Evolutionary conservation across 2,329 filamentous ascomycete species (phyloP).

Genomic region (Aspergillus sp.): DNA sequence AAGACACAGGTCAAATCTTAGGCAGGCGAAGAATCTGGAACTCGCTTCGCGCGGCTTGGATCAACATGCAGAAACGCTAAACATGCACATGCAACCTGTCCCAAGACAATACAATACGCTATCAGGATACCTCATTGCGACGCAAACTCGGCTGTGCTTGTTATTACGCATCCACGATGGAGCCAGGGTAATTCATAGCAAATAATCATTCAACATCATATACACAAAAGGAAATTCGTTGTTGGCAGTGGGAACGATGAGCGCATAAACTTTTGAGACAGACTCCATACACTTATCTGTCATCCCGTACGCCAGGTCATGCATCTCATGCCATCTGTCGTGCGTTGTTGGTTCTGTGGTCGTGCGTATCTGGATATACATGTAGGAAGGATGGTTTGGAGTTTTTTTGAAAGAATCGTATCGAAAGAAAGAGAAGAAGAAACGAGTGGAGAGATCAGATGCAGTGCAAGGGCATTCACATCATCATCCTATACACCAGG

Average conservation of each 20-base stretch:
- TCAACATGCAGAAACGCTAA: neutral
- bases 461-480: conserved; percentile 20
- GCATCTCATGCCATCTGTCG: conserved; percentile 2
- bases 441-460: conserved; percentile 7
- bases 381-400: neutral
- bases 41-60: neutral
- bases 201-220: conserved; percentile 2
- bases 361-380: neutral
- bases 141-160: neutral
- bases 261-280: neutral
- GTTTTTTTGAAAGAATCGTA: conserved; percentile 11
- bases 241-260: neutral
- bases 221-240: conserved; percentile 3
- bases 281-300: neutral
- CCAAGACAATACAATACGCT: neutral
- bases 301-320: conserved; percentile 3
- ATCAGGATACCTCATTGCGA: neutral
- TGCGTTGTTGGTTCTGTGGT: neutral
- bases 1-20: conserved; percentile 4
- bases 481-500: conserved; percentile 46
- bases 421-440: conserved; percentile 13
- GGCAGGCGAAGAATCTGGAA: conserved; percentile 1
- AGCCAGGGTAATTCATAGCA: neutral
- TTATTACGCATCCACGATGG: neutral
- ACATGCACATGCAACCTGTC: neutral